Evolutionary conservation across 306 rosid genomes (phyloP).

Genomic region (Glycyrrhiza uralensis): DNA sequence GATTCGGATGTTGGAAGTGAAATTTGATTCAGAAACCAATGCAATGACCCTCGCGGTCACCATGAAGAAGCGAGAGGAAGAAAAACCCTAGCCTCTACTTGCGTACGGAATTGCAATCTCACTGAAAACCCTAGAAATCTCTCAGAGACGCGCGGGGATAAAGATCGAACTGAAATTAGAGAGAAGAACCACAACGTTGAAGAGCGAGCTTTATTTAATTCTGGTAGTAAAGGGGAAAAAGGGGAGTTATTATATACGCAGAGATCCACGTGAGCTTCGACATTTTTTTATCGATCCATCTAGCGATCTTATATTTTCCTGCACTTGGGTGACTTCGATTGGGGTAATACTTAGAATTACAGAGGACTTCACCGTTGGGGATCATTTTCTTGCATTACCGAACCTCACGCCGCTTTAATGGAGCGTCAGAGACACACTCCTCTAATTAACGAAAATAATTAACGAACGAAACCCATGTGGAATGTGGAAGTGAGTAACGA

Average conservation of each 20-base stretch:
- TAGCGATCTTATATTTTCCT: background rate
- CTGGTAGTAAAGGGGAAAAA: constrained; percentile 5
- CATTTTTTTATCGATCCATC: background rate
- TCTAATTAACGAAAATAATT: constrained; percentile 19
- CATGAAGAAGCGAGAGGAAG: background rate
- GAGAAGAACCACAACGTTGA: constrained; percentile 22
- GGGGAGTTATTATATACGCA: background rate
- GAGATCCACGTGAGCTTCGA: constrained; percentile 10
- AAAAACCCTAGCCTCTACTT: constrained; percentile 22
- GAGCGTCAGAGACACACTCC: constrained; percentile 32
- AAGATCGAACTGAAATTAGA: constrained; percentile 24
- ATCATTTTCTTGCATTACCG: background rate
- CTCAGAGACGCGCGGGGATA: constrained; percentile 33
- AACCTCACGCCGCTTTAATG: constrained; percentile 34
- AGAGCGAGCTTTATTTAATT: constrained; percentile 43
- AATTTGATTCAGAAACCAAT: constrained; percentile 38
- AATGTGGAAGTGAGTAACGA: constrained; percentile 4
- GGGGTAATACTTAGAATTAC: background rate
- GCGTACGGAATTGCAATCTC: constrained; percentile 10
- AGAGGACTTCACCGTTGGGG: background rate
- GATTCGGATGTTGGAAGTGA: constrained; percentile 31
- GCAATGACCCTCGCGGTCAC: constrained; percentile 29
- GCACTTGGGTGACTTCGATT: background rate
- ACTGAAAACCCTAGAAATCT: constrained; percentile 64
- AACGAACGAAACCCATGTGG: constrained; percentile 28